Conservation (phyloP, 1,139 yeast genomes). For the Candida gigantensis region DNA sequence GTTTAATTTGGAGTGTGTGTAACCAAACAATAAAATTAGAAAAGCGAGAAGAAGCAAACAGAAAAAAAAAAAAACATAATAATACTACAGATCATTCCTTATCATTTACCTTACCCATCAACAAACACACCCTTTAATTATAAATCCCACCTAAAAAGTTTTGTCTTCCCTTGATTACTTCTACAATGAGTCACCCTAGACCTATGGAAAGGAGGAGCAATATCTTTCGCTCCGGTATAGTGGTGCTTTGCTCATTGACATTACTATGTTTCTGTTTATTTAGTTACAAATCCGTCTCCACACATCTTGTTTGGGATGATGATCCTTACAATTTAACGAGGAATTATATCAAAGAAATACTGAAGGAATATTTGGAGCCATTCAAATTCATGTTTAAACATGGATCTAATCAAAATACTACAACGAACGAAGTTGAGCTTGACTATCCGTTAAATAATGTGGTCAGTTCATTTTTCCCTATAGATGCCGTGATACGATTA, state of each 20-base stretch:
- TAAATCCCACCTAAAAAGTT: no score
- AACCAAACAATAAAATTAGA: no score
- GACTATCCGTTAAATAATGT: constrained; percentile 41
- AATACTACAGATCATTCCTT: no score
- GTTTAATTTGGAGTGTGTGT: no score
- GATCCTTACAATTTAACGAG: constrained; percentile 29
- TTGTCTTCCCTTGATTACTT: no score
- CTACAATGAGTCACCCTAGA: constrained; percentile 1
- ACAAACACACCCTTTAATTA: no score
- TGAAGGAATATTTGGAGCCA: constrained; percentile 17
- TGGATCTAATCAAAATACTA: constrained; percentile 4
- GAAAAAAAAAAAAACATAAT: no score
- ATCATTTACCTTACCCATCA: no score
- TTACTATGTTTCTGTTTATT: constrained; percentile 10
- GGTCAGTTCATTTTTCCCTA: constrained; percentile 44
- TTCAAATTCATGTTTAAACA: constrained; percentile 3
- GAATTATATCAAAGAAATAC: constrained; percentile 28
- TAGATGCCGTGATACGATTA: constrained; percentile 36
- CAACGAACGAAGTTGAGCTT: constrained; percentile 20
- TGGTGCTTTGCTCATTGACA: constrained; percentile 14
- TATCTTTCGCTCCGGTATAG: constrained; percentile 16
- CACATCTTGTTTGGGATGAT: constrained; percentile 24
- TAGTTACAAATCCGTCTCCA: constrained; percentile 4
- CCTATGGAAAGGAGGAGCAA: constrained; percentile 10
- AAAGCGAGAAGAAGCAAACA: no score